phyloP scores from a whole-genome alignment of 1,139 yeast species.

The Trichomonascaceae sp. region DNA sequence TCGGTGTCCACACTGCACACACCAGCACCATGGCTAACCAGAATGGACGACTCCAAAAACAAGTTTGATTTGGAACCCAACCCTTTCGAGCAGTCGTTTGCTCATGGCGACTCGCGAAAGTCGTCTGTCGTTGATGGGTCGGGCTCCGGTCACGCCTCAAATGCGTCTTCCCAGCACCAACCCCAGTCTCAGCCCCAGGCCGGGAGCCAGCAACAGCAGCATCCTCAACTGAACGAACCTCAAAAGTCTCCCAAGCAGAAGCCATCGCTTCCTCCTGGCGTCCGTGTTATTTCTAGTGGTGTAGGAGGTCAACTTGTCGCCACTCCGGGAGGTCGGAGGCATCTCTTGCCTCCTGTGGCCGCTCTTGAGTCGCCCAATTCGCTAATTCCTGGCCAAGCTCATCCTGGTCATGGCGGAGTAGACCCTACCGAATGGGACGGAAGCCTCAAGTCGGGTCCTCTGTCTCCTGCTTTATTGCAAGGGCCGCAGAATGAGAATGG shows the following conservation, averaged over 20 bases:
- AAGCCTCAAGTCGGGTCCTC: conserved; percentile 21
- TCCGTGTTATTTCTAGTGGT: conserved; percentile 6
- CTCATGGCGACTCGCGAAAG: conserved; percentile 31
- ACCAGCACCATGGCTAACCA: background rate
- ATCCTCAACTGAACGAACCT: background rate
- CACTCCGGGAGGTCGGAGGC: conserved; percentile 22
- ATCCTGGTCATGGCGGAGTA: no score
- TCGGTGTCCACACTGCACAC: no score
- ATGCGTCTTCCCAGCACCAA: background rate
- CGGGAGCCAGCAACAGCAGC: conserved; percentile 4
- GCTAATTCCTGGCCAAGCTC: conserved; percentile 13
- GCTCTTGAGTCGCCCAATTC: conserved; percentile 25
- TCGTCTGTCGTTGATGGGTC: conserved; percentile 2
- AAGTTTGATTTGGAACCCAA: conserved; percentile 75
- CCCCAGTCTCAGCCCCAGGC: conserved; percentile 7
- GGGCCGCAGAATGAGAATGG: conserved; percentile 16
- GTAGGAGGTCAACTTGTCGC: conserved; percentile 10
- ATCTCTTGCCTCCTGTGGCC: conserved; percentile 25
- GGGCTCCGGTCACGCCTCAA: conserved; percentile 6
- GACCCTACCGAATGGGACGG: conserved; percentile 14
- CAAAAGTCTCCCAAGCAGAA: background rate
- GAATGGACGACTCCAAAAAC: background rate
- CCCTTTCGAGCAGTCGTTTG: conserved; percentile 92
- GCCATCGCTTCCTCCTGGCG: conserved; percentile 1
- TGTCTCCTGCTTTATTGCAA: conserved; percentile 24